Evolutionary conservation across 306 rosid genomes (phyloP).

Genomic region (Lagenaria siceraria): DNA sequence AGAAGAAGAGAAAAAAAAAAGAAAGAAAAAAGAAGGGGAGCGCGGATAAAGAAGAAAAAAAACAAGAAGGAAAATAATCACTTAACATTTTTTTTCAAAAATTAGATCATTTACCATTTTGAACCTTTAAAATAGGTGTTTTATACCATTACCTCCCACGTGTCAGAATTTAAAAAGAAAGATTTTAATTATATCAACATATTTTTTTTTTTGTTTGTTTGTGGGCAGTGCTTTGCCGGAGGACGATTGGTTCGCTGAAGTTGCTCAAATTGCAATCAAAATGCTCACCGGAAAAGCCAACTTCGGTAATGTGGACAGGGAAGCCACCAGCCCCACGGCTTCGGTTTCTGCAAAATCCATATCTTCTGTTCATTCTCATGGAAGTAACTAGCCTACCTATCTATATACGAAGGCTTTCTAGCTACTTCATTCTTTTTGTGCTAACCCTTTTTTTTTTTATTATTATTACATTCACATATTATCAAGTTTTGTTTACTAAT

Average conservation of each 20-base stretch:
- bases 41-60: no score
- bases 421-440: background rate
- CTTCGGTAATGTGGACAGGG: slow-evolving; percentile 42
- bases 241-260: slow-evolving; percentile 94
- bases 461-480: background rate
- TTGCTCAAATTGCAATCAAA: slow-evolving; percentile 69
- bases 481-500: background rate
- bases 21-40: no score
- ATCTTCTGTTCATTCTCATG: slow-evolving; percentile 37
- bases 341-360: slow-evolving; percentile 29
- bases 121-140: no score
- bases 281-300: slow-evolving; percentile 58
- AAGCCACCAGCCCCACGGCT: slow-evolving; percentile 50
- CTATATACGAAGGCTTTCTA: background rate
- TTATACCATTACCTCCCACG: no score
- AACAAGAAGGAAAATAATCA: no score
- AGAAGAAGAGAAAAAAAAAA: no score
- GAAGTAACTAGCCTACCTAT: slow-evolving; percentile 15
- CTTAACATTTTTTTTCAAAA: no score
- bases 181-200: no score
- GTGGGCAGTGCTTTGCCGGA: slow-evolving; percentile 58
- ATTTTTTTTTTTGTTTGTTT: no score
- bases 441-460: background rate
- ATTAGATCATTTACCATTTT: no score
- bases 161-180: no score